These are phyloP conservation scores for Tanacetum coccineum DNA, from an alignment of 129 eudicot species.

Conservation along the genomic window DNA sequence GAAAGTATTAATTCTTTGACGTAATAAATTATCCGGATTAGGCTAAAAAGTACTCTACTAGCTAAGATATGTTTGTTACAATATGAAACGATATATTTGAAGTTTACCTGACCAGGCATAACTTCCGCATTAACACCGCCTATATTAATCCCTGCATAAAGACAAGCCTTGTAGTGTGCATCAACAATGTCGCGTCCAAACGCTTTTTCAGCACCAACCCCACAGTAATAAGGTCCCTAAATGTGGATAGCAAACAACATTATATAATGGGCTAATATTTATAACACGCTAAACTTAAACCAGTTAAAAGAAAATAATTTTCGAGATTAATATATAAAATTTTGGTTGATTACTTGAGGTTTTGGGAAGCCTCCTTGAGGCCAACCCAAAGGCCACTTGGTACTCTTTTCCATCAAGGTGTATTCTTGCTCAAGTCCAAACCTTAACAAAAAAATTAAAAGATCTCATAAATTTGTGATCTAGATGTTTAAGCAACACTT, in stretches of 20 bases:
- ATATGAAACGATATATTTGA: not conserved
- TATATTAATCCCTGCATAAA: slow-evolving; percentile 80
- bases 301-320: not conserved
- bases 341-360: slow-evolving; percentile 47
- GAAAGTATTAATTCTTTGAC: not conserved
- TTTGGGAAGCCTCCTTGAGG: slow-evolving; percentile 72
- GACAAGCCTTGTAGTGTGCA: slow-evolving; percentile 81
- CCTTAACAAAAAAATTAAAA: slow-evolving; percentile 30
- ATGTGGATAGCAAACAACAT: not conserved
- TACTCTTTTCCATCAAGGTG: slow-evolving; percentile 57
- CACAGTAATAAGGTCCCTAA: slow-evolving; percentile 91
- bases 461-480: not conserved
- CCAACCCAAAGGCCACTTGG: slow-evolving; percentile 85
- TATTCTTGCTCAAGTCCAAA: slow-evolving; percentile 86
- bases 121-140: slow-evolving; percentile 85
- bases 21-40: not conserved
- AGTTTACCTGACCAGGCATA: slow-evolving; percentile 78
- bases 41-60: not conserved
- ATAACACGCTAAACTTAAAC: not conserved
- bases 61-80: not conserved
- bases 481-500: not conserved
- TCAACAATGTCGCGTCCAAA: slow-evolving; percentile 85
- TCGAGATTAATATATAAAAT: not conserved
- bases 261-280: not conserved
- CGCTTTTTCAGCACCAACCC: slow-evolving; percentile 80